Evolutionary conservation across 345 rosid species (phyloP).

Genomic region (Anacardium occidentale): DNA sequence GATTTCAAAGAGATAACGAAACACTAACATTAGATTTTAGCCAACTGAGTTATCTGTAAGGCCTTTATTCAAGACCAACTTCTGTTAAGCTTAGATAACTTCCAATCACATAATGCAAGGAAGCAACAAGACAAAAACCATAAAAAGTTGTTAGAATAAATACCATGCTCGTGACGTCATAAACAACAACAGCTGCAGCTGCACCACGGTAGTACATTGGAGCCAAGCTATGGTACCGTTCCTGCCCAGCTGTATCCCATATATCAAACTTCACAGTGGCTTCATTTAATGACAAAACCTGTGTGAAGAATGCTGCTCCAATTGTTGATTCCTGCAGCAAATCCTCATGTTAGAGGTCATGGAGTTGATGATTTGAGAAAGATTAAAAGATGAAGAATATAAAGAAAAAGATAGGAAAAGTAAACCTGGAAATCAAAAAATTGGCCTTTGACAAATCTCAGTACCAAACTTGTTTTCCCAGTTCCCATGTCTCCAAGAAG

Average conservation of each 20-base stretch:
- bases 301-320: constrained; percentile 84
- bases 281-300: constrained; percentile 65
- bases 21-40: background rate
- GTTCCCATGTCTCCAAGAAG: constrained; percentile 87
- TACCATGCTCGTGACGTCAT: constrained; percentile 79
- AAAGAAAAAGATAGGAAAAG: background rate
- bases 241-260: constrained; percentile 91
- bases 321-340: constrained; percentile 64
- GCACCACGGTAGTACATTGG: constrained; percentile 89
- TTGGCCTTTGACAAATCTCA: constrained; percentile 78
- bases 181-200: constrained; percentile 78
- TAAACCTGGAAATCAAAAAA: constrained; percentile 68
- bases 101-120: background rate
- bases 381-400: background rate
- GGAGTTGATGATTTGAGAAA: background rate
- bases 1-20: background rate
- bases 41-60: background rate
- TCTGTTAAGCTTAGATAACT: background rate
- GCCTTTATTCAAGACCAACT: background rate
- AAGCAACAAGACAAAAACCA: background rate
- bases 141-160: background rate
- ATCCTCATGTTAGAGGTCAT: constrained; percentile 18
- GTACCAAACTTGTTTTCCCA: constrained; percentile 72
- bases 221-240: constrained; percentile 80
- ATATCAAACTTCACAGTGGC: constrained; percentile 71